Evolutionary conservation across 2,329 filamentous ascomycete species (phyloP), one percentile per base, ranked within the genome.

Genomic region (Penicillium sp.): DNA sequence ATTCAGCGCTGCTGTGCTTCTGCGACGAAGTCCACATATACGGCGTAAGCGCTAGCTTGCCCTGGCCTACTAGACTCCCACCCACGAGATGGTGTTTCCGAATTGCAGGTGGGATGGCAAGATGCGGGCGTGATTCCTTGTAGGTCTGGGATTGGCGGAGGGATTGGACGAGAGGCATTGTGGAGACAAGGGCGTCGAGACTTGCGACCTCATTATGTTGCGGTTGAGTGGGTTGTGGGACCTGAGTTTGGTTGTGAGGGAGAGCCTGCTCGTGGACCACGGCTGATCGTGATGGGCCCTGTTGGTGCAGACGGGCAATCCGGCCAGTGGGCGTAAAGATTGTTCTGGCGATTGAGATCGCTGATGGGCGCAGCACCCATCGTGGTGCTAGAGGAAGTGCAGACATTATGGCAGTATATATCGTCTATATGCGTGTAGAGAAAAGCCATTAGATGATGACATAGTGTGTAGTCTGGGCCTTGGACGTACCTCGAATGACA

Each of bases 91-190:
- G 96, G 68, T 89, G 85, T 2, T 79, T 77, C 26, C 89, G 84
- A 71, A 91, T 84, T 1, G 81, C 74, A 6, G 81, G 77, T 0
- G 92, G 90, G 70, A 97, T 89, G 74, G 92, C 92, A 71, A 96
- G 81, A 71, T 96, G 91, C 3, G 93, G 93, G 25, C 93, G 84
- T 29, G 88, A 88, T 75, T 96, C 91, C 31, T 79, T 83, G 74
- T 88, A 88, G 33, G 83, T 81, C 10, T 58, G 79, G 64, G 89
- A 82, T 16, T 75, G 72, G 43, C 92, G 87, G 46, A 97, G 80
- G 53, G 83, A 78, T 29, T 81, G 74, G 3, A 88, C 83, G n/a
- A 96, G 73, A 0, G 91, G 88, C 75, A 93, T 90, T 33, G 59
- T 56, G 10, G 67, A 62, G 50, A 74, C 67, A 1, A 68, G 33